Conservation (phyloP, 2,329 filamentous ascomycete genomes). For the Neonectria ditissima region DNA sequence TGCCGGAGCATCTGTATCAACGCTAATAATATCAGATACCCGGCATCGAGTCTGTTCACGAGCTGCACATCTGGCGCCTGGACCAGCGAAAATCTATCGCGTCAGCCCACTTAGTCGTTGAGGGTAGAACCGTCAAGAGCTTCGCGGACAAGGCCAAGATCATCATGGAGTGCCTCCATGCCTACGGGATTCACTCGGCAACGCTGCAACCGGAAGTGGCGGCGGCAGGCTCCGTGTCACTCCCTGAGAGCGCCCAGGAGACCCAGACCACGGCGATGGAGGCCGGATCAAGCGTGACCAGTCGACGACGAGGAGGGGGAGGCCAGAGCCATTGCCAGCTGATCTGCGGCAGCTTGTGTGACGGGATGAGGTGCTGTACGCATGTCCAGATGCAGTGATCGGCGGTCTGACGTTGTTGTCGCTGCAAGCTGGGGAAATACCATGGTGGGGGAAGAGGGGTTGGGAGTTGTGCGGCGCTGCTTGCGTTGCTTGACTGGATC, state of each 20-base stretch:
- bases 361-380: slow-evolving; percentile 63
- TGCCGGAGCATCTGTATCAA: not conserved
- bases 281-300: slow-evolving; percentile 15
- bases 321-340: slow-evolving; percentile 59
- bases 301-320: slow-evolving; percentile 39
- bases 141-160: slow-evolving; percentile 72
- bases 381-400: slow-evolving; percentile 36
- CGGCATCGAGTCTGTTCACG: slow-evolving; percentile 75
- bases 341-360: slow-evolving; percentile 63
- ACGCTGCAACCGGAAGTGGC: slow-evolving; percentile 75
- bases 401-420: slow-evolving; percentile 24
- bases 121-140: slow-evolving; percentile 64
- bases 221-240: slow-evolving; percentile 26
- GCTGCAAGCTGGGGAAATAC: slow-evolving; percentile 12
- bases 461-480: slow-evolving; percentile 23
- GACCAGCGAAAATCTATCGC: slow-evolving; percentile 78
- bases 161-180: slow-evolving; percentile 76
- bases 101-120: slow-evolving; percentile 75
- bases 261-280: slow-evolving; percentile 28
- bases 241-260: slow-evolving; percentile 20
- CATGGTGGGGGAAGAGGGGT: slow-evolving; percentile 28
- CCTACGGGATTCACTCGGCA: slow-evolving; percentile 77
- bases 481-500: slow-evolving; percentile 19
- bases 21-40: slow-evolving; percentile 62
- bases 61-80: slow-evolving; percentile 80